Evolutionary conservation across 202 grass and related monocot species (phyloP).

Genomic region (Cymbopogon flexuosus): DNA sequence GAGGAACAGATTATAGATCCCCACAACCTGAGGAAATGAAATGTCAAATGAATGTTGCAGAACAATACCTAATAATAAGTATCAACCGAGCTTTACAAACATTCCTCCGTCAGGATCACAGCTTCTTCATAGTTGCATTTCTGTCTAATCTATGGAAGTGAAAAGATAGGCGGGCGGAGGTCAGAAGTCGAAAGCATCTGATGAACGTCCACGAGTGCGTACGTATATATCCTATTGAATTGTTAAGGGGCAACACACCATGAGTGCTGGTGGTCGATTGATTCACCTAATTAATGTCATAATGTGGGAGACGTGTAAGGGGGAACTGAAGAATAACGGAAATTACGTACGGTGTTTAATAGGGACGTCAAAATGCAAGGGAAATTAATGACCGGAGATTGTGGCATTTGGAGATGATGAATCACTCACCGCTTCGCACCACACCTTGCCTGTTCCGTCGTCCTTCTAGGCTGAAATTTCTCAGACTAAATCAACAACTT

Average conservation of each 20-base stretch:
- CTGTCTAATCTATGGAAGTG: background rate
- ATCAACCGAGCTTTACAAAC: background rate
- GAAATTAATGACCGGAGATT: background rate
- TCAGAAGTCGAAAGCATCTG: background rate
- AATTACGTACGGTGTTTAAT: background rate
- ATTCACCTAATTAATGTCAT: background rate
- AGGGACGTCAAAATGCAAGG: background rate
- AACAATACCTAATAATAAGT: background rate
- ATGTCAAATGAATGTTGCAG: background rate
- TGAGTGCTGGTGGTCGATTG: too few species aligned
- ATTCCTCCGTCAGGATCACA: background rate
- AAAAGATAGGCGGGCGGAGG: background rate
- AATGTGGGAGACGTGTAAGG: background rate
- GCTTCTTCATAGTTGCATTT: background rate
- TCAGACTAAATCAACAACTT: too few species aligned
- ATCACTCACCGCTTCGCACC: too few species aligned
- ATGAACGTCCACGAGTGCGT: background rate
- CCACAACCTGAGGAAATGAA: background rate
- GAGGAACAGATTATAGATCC: background rate
- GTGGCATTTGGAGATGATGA: too few species aligned
- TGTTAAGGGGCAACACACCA: too few species aligned
- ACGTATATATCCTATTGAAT: too few species aligned
- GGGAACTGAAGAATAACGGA: background rate
- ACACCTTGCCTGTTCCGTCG: too few species aligned
- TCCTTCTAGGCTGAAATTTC: too few species aligned